Evolutionary conservation across 1,284 basidiomycete species (phyloP).

Genomic region (Wallemia mellicola): DNA sequence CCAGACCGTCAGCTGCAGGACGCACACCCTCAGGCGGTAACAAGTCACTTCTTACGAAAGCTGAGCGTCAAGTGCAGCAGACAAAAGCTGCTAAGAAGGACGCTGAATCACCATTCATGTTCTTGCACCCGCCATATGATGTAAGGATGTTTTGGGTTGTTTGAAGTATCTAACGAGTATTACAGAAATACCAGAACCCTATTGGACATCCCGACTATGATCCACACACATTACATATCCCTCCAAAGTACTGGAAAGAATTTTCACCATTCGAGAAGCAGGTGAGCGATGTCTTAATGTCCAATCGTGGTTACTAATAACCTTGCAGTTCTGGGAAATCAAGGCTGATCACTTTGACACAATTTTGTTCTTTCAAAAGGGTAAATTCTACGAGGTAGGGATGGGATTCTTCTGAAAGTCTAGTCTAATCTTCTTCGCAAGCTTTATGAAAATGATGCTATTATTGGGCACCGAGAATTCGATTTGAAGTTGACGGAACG

Average conservation of each 20-base stretch:
- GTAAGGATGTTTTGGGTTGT: too few species aligned
- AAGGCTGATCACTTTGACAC: slow-evolving; percentile 86
- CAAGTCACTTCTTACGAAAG: slow-evolving; percentile 43
- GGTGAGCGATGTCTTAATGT: too few species aligned
- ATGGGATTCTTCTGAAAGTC: too few species aligned
- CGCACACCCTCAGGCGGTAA: slow-evolving; percentile 1
- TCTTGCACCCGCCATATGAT: slow-evolving; percentile 46
- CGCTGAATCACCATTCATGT: slow-evolving; percentile 48
- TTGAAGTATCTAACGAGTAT: too few species aligned
- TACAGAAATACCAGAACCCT: slow-evolving; percentile 51
- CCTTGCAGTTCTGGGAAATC: slow-evolving; percentile 98
- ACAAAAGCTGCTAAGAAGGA: slow-evolving; percentile 57
- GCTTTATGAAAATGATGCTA: slow-evolving; percentile 78
- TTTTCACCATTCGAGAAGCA: slow-evolving; percentile 92
- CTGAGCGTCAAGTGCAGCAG: slow-evolving; percentile 42
- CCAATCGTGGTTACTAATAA: too few species aligned
- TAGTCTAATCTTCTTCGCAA: too few species aligned
- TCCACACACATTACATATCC: slow-evolving; percentile 60
- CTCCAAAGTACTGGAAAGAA: slow-evolving; percentile 39
- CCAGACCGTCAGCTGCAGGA: not conserved
- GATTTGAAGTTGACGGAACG: slow-evolving; percentile 38
- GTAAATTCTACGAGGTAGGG: slow-evolving; percentile 25
- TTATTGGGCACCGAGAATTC: slow-evolving; percentile 65
- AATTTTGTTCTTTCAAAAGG: slow-evolving; percentile 94
- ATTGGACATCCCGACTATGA: slow-evolving; percentile 74